A percentile compares a stretch with the other conserved stretches of the same genome.
These are phyloP conservation scores for Vigna trinervia DNA, from an alignment of 306 rosid species.

Conservation along the genomic window DNA sequence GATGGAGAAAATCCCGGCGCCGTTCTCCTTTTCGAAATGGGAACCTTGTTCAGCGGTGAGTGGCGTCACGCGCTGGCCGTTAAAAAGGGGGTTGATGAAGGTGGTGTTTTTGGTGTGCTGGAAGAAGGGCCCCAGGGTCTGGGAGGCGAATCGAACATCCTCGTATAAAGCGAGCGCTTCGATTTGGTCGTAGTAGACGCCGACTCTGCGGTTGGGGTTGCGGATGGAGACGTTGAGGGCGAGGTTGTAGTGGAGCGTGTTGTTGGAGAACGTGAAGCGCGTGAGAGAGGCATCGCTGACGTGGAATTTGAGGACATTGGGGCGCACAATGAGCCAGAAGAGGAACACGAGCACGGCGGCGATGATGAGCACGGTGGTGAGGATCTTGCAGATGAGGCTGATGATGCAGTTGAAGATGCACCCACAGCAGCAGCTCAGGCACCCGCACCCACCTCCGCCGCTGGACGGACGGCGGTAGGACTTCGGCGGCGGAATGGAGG, in stretches of 20 bases:
- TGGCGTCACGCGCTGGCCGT: conserved; percentile 36
- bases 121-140: conserved; percentile 42
- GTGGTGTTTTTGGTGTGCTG: conserved; percentile 57
- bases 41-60: background rate
- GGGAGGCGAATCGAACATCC: conserved; percentile 44
- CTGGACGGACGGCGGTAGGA: conserved; percentile 51
- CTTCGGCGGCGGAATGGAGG: conserved; percentile 74
- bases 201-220: conserved; percentile 60
- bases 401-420: conserved; percentile 58
- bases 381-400: conserved; percentile 49
- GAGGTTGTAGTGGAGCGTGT: conserved; percentile 54
- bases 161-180: conserved; percentile 56
- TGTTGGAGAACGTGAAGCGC: conserved; percentile 49
- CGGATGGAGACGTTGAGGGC: conserved; percentile 64
- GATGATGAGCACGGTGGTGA: conserved; percentile 43
- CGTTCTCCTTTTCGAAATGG: conserved; percentile 40
- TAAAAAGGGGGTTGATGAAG: conserved; percentile 22
- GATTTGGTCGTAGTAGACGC: conserved; percentile 61
- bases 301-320: conserved; percentile 56
- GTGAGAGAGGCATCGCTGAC: conserved; percentile 62
- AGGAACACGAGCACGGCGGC: conserved; percentile 41
- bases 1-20: conserved; percentile 44
- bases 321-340: conserved; percentile 61
- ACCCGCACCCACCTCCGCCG: conserved; percentile 55
- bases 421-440: conserved; percentile 53